Base-by-base conservation (phyloP, 164 flowering plant species). In the Vitis amurensis region DNA sequence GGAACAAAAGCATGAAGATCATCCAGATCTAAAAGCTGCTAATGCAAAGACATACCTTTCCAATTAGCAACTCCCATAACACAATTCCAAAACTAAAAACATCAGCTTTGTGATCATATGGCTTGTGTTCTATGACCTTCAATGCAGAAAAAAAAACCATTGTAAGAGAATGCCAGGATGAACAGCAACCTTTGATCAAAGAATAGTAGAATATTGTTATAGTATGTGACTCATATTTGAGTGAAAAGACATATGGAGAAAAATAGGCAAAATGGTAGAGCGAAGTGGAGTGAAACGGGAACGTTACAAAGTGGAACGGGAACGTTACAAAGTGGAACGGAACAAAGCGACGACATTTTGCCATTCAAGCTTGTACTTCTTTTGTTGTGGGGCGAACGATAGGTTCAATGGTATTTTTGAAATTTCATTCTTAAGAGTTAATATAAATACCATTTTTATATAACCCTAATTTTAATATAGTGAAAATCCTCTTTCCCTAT, bases 71-170 rank as follows among this genome's bases (percentile, higher is more conserved):
- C 75, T 87, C 89, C 91, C 91, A 87, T 37, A 87, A 59, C 19
- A 87, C 84, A 56, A 85, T 52, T 49, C 85, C 88, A 37, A 84
- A 87, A 52, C 91, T 87, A 61, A 85, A 87, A 49, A 87, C 85
- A 71, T 87, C 91, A 71, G 86, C 91, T 69, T 87, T 87, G 77
- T 87, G 88, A 72, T 82, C 89, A 78, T 87, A 85, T 19, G 85
- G 86, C 73, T 84, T 86, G 81, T 87, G 91, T 65, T 85, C 88
- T 57, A 87, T 84, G 47, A 87, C 89, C 91, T 87, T 71, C 74
- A 77, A 51, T 63, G 71, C 64, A 73, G 14, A 17, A 6, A 11
- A 63, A 76, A 69, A 69, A 9, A 61, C 31, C 58, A 62, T 53
- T 50, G 62, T 73, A 65, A 74, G 72, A 57, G 63, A 72, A 52